phyloP scores from a whole-genome alignment of 768 basidiomycete species.

The Collybia sordida region DNA sequence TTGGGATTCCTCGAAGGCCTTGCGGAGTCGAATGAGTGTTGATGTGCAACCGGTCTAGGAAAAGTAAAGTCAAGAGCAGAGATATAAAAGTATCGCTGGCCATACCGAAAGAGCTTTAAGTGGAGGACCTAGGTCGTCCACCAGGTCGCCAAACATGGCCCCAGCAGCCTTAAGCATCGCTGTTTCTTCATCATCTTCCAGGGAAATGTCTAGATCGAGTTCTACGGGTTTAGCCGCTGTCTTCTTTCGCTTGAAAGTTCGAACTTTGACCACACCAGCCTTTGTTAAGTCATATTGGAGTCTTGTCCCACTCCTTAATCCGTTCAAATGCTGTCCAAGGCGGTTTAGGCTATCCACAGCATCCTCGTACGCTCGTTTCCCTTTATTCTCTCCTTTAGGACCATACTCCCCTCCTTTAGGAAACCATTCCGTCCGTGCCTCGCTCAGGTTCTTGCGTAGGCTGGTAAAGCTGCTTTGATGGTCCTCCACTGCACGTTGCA shows the following conservation, averaged over 20 bases:
- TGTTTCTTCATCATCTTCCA: conserved; percentile 30
- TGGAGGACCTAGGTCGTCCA: conserved; percentile 80
- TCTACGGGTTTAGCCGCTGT: conserved; percentile 10
- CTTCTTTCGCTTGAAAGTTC: conserved; percentile 17
- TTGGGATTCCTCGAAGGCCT: conserved; percentile 57
- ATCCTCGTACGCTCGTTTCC: conserved; percentile 73
- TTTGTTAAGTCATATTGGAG: conserved; percentile 82
- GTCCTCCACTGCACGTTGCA: conserved; percentile 77
- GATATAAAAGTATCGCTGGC: background rate
- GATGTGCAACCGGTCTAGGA: conserved; percentile 58
- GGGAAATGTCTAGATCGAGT: conserved; percentile 7
- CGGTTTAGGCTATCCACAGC: conserved; percentile 85
- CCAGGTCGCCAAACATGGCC: conserved; percentile 72
- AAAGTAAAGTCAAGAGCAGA: background rate
- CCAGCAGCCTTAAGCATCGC: conserved; percentile 63
- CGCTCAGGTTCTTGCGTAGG: conserved; percentile 80
- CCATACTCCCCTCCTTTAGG: conserved; percentile 27
- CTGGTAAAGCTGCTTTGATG: conserved; percentile 91
- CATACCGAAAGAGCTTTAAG: conserved; percentile 72
- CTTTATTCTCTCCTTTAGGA: conserved; percentile 26
- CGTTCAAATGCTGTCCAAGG: conserved; percentile 92
- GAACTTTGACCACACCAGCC: conserved; percentile 38
- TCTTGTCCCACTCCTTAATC: conserved; percentile 79
- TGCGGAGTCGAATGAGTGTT: conserved; percentile 62
- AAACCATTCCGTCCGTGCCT: conserved; percentile 87